Conservation (phyloP, 2,329 filamentous ascomycete genomes). For the Achaetomium macrosporum region DNA sequence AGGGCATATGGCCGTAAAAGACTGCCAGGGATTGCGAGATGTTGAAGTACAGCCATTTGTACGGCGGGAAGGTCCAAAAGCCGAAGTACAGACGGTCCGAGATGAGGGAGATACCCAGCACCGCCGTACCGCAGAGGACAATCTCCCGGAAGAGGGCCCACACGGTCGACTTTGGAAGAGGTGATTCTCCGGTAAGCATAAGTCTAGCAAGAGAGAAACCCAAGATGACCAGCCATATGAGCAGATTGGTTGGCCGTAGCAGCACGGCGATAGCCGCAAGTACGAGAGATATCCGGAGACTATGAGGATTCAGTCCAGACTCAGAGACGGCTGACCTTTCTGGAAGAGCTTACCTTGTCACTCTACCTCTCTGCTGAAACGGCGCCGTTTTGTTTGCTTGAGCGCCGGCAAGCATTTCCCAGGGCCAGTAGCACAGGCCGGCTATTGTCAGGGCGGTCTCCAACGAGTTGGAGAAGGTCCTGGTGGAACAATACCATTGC, state of each 20-base stretch:
- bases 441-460: constrained; percentile 81
- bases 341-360: constrained; percentile 24
- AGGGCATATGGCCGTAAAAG: constrained; percentile 86
- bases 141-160: constrained; percentile 56
- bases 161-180: constrained; percentile 39
- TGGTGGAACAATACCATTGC: constrained; percentile 93
- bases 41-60: constrained; percentile 88
- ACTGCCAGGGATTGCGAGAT: constrained; percentile 78
- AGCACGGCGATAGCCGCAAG: constrained; percentile 78
- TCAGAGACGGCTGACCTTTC: background rate
- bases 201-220: constrained; percentile 40
- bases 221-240: constrained; percentile 73
- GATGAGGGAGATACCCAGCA: constrained; percentile 57
- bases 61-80: constrained; percentile 80
- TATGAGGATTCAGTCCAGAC: constrained; percentile 25
- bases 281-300: constrained; percentile 58
- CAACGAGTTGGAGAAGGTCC: constrained; percentile 89
- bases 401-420: constrained; percentile 56
- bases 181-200: constrained; percentile 34
- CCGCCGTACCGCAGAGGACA: constrained; percentile 54
- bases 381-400: constrained; percentile 37
- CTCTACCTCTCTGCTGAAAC: constrained; percentile 19
- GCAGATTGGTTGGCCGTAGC: constrained; percentile 79
- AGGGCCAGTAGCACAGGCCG: constrained; percentile 82
- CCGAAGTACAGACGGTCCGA: constrained; percentile 77